These are phyloP conservation scores for Aspergillus awamori DNA, from an alignment of 2,329 filamentous ascomycete genomes.

Conservation along the genomic window DNA sequence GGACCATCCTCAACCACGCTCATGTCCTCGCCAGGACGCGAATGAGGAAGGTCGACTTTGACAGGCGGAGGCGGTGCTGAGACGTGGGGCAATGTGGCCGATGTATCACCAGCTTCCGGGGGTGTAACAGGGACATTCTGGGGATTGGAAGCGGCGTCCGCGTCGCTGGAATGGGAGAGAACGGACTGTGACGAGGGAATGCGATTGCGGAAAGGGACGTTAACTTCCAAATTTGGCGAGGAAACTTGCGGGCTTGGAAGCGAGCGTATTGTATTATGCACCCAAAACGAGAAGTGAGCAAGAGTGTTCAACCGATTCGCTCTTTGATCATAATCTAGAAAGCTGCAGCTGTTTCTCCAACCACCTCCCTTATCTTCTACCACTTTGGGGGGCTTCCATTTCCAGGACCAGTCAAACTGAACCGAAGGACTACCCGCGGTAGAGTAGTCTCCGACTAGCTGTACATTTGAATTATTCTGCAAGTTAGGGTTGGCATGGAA, in stretches of 20 bases:
- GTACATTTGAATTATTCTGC: constrained; percentile 95
- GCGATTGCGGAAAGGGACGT: constrained; percentile 73
- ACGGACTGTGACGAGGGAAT: constrained; percentile 86
- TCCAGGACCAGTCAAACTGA: constrained; percentile 94
- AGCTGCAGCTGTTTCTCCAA: constrained; percentile 95
- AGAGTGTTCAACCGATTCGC: constrained; percentile 86
- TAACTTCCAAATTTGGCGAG: constrained; percentile 72
- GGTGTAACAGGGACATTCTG: constrained; percentile 31
- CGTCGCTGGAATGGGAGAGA: constrained; percentile 76
- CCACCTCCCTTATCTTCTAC: constrained; percentile 83
- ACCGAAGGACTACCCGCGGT: constrained; percentile 83
- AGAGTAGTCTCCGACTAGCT: constrained; percentile 87
- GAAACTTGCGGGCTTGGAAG: constrained; percentile 62
- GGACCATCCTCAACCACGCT: constrained; percentile 88
- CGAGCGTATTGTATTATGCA: constrained; percentile 64
- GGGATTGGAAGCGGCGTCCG: constrained; percentile 55
- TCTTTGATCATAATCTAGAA: constrained; percentile 94
- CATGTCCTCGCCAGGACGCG: constrained; percentile 82
- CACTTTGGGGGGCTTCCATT: constrained; percentile 86
- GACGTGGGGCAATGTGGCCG: constrained; percentile 26
- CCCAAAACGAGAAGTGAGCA: constrained; percentile 93
- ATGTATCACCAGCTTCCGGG: constrained; percentile 34
- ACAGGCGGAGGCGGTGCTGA: constrained; percentile 51
- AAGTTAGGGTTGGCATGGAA: constrained; percentile 97
- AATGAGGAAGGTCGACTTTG: constrained; percentile 85